Percentiles rank a stretch among this genome's conserved stretches.
Conservation (phyloP, 768 basidiomycete species). For the Cystobasidium ongulense region DNA sequence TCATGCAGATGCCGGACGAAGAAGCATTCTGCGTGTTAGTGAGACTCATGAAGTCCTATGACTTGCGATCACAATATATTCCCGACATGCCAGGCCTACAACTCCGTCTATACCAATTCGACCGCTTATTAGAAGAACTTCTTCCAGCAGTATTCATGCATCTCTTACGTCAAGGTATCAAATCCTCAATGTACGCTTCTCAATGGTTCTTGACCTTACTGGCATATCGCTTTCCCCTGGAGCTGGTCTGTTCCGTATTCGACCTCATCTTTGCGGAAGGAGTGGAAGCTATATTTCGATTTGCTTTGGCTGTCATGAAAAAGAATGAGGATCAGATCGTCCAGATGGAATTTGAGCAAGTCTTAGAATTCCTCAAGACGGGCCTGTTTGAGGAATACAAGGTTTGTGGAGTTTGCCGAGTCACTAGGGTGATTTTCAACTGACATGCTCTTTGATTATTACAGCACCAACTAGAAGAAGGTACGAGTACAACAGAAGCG, state of each 20-base stretch:
- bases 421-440: no score
- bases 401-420: slow-evolving; percentile 42
- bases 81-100: slow-evolving; percentile 99
- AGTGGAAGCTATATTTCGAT: slow-evolving; percentile 93
- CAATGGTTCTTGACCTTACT: slow-evolving; percentile 99
- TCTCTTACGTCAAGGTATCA: slow-evolving; percentile 84
- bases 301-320: slow-evolving; percentile 74
- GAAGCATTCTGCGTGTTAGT: slow-evolving; percentile 95
- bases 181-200: slow-evolving; percentile 95
- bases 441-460: not conserved
- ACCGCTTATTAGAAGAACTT: slow-evolving; percentile 83
- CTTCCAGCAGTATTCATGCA: slow-evolving; percentile 87
- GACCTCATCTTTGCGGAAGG: slow-evolving; percentile 94
- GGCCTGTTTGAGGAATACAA: slow-evolving; percentile 76
- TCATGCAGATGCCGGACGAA: slow-evolving; percentile 89
- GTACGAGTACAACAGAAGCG: slow-evolving; percentile 35
- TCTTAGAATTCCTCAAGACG: slow-evolving; percentile 71
- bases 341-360: slow-evolving; percentile 79
- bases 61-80: slow-evolving; percentile 90
- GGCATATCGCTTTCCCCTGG: slow-evolving; percentile 83
- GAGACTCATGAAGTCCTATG: slow-evolving; percentile 90
- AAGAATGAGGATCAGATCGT: slow-evolving; percentile 77
- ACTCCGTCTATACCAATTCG: slow-evolving; percentile 81
- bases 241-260: slow-evolving; percentile 90
- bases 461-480: slow-evolving; percentile 41